phyloP scores from a whole-genome alignment of 306 rosid species.

The Heteromeles arbutifolia region DNA sequence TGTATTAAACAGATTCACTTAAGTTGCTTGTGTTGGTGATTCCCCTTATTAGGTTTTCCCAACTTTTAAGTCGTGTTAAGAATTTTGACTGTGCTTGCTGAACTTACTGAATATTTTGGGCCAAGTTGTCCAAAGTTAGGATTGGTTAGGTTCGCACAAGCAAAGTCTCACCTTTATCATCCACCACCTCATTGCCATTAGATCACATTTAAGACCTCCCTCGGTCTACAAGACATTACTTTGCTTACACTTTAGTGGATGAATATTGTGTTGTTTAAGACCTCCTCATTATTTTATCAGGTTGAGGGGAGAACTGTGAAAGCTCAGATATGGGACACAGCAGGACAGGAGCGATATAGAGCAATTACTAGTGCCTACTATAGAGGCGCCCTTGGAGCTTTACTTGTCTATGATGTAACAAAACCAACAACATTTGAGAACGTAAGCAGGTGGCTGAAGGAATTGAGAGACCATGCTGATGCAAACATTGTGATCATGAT shows the following conservation, averaged over 20 bases:
- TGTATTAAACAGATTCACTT: background rate
- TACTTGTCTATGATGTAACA: conserved; percentile 74
- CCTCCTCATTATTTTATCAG: conserved; percentile 18
- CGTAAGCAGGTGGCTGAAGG: conserved; percentile 88
- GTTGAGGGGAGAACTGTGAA: conserved; percentile 90
- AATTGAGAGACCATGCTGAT: conserved; percentile 90
- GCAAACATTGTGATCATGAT: conserved; percentile 83
- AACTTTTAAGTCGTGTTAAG: background rate
- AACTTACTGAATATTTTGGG: background rate
- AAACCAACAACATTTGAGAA: conserved; percentile 88
- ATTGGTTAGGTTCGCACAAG: background rate
- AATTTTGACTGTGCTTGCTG: background rate
- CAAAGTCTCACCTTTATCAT: background rate
- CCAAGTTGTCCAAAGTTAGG: background rate
- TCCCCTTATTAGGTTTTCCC: background rate
- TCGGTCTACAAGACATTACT: background rate
- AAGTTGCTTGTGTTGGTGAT: background rate
- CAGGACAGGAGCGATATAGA: conserved; percentile 93
- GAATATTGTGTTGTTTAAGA: background rate
- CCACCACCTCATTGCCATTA: background rate
- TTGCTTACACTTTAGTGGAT: background rate
- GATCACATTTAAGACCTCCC: background rate
- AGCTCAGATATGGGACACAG: conserved; percentile 98
- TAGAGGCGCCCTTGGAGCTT: conserved; percentile 91
- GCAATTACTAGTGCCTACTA: conserved; percentile 95